phyloP scores from a whole-genome alignment of 768 basidiomycete genomes.

The Fistulinella prunicolor region DNA sequence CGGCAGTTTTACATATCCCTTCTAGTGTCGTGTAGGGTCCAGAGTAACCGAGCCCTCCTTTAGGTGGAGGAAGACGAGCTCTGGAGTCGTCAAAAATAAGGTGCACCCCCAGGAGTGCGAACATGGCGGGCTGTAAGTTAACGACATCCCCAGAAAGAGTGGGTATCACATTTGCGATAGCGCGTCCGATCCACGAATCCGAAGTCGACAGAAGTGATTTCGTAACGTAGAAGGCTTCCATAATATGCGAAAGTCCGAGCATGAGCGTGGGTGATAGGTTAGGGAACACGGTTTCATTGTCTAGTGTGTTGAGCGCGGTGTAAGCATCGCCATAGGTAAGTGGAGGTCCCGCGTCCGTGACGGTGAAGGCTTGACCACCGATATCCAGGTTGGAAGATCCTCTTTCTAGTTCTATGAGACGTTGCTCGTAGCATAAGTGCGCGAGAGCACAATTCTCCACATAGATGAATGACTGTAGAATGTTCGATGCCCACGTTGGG shows the following conservation, averaged over 20 bases:
- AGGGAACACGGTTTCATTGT: slow-evolving; percentile 56
- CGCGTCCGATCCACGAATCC: slow-evolving; percentile 25
- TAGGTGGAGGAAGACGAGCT: slow-evolving; percentile 48
- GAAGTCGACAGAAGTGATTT: slow-evolving; percentile 40
- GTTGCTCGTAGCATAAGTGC: slow-evolving; percentile 70
- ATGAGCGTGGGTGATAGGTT: slow-evolving; percentile 58
- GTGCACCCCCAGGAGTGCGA: slow-evolving; percentile 51
- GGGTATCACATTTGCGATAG: slow-evolving; percentile 41
- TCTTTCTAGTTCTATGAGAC: slow-evolving; percentile 54
- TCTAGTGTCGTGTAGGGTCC: slow-evolving; percentile 58
- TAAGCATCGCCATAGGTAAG: slow-evolving; percentile 64
- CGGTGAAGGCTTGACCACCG: slow-evolving; percentile 66
- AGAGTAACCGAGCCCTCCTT: slow-evolving; percentile 63
- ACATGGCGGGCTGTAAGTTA: slow-evolving; percentile 59
- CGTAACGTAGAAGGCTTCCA: slow-evolving; percentile 54
- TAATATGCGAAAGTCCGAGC: slow-evolving; percentile 57
- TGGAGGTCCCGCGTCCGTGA: slow-evolving; percentile 65
- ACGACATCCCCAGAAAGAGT: slow-evolving; percentile 46
- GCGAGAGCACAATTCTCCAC: slow-evolving; percentile 76
- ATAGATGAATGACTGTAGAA: slow-evolving; percentile 63
- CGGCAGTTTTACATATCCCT: slow-evolving; percentile 54
- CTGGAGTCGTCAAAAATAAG: slow-evolving; percentile 66
- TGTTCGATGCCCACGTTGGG: slow-evolving; percentile 58
- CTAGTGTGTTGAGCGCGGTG: slow-evolving; percentile 50
- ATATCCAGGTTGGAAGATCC: slow-evolving; percentile 54